Conservation (phyloP, 345 rosid species). For the Murraya koenigii region DNA sequence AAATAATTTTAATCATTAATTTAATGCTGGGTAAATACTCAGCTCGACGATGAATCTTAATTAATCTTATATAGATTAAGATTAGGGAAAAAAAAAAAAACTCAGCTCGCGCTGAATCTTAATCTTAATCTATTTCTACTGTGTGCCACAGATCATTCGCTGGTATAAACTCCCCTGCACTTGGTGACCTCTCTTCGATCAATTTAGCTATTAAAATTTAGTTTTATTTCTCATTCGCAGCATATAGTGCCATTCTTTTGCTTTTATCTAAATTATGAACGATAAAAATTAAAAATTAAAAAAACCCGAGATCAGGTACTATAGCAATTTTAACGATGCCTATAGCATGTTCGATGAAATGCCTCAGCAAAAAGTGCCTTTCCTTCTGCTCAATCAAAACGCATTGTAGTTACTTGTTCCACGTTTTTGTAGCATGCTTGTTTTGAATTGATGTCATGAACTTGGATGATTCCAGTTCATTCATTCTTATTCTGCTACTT, state of each 20-base stretch:
- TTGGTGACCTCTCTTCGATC: too few species aligned
- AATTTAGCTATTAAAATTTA: too few species aligned
- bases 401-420: background rate
- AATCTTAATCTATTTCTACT: too few species aligned
- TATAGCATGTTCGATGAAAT: conserved; percentile 25
- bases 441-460: background rate
- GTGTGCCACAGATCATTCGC: too few species aligned
- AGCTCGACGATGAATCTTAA: too few species aligned
- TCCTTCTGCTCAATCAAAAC: background rate
- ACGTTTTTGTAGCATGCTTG: background rate
- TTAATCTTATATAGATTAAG: too few species aligned
- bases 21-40: too few species aligned
- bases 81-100: too few species aligned
- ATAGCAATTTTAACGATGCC: background rate
- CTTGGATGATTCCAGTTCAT: background rate
- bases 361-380: background rate
- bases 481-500: background rate
- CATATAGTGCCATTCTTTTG: background rate
- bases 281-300: background rate
- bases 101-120: too few species aligned
- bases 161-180: too few species aligned
- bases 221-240: background rate
- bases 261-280: background rate
- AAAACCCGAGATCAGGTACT: rapidly evolving
- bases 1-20: too few species aligned